Percentiles rank a stretch among this genome's conserved stretches.
These are phyloP conservation scores for Henckelia pumila DNA, from an alignment of 257 asterid genomes.

Conservation along the genomic window DNA sequence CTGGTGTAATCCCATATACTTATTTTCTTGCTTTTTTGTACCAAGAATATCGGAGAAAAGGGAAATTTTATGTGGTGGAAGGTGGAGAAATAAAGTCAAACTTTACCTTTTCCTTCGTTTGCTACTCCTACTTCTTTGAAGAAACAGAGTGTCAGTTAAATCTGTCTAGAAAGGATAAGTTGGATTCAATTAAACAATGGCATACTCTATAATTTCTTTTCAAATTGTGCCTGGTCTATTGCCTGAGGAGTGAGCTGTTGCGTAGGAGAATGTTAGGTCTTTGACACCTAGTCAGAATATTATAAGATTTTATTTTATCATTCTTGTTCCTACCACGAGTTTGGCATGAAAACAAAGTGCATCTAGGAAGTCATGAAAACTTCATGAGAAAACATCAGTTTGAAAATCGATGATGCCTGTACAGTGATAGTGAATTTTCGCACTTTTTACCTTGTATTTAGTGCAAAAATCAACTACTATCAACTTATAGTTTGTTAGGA, in stretches of 20 bases:
- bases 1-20: constrained; percentile 87
- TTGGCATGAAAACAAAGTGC: neutral
- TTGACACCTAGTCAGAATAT: neutral
- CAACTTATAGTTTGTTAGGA: neutral
- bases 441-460: neutral
- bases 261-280: neutral
- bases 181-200: neutral
- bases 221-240: neutral
- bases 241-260: neutral
- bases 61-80: neutral
- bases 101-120: neutral
- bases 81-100: neutral
- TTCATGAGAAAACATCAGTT: neutral
- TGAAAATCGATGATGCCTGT: neutral
- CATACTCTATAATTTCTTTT: neutral
- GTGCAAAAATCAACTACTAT: neutral
- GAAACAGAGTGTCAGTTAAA: neutral
- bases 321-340: neutral
- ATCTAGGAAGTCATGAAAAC: neutral
- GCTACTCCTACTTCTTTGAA: neutral
- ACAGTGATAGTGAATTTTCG: neutral
- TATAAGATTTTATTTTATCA: neutral
- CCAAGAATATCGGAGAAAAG: neutral
- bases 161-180: neutral
- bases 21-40: constrained; percentile 13